These are phyloP conservation scores for Xylariaceae sp. DNA, from an alignment of 2,329 filamentous ascomycete genomes.

Conservation along the genomic window DNA sequence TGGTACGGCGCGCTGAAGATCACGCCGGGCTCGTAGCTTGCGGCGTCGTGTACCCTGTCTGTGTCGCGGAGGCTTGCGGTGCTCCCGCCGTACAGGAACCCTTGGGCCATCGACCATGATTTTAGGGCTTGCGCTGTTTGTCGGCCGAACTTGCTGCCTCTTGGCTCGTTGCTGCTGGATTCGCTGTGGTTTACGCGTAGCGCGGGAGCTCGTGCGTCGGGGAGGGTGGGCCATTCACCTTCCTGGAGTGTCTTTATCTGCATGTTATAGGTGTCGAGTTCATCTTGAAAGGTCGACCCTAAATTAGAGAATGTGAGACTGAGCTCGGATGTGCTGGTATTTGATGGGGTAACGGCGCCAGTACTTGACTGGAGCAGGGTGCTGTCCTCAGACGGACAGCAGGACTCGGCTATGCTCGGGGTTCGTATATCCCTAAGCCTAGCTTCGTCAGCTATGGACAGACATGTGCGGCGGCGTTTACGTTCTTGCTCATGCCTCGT, in stretches of 20 bases:
- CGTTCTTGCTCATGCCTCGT: background rate
- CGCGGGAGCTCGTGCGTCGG: background rate
- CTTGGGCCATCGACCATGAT: slow-evolving; percentile 9
- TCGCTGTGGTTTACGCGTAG: background rate
- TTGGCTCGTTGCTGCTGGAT: no score
- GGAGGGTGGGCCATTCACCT: slow-evolving; percentile 9
- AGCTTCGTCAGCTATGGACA: background rate
- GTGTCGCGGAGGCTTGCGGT: slow-evolving; percentile 16
- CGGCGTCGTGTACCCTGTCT: slow-evolving; percentile 7
- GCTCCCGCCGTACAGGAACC: slow-evolving; percentile 13
- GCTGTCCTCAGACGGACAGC: background rate
- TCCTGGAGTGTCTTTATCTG: slow-evolving; percentile 1
- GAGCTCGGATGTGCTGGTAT: background rate
- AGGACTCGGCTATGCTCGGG: background rate
- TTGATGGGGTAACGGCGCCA: background rate
- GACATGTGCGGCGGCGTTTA: background rate
- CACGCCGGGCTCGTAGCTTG: slow-evolving; percentile 15
- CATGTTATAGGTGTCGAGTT: slow-evolving; percentile 10
- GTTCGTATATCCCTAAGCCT: background rate
- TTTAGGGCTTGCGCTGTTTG: slow-evolving; percentile 9
- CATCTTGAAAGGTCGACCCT: slow-evolving; percentile 1
- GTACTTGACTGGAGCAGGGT: background rate
- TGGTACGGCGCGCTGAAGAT: slow-evolving; percentile 26
- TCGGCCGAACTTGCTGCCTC: slow-evolving; percentile 9
- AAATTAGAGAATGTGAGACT: background rate